A percentile compares a stretch with the other conserved stretches of the same genome.
Evolutionary conservation across 179 eudicot species (phyloP).

Genomic region (Gypsophila paniculata): DNA sequence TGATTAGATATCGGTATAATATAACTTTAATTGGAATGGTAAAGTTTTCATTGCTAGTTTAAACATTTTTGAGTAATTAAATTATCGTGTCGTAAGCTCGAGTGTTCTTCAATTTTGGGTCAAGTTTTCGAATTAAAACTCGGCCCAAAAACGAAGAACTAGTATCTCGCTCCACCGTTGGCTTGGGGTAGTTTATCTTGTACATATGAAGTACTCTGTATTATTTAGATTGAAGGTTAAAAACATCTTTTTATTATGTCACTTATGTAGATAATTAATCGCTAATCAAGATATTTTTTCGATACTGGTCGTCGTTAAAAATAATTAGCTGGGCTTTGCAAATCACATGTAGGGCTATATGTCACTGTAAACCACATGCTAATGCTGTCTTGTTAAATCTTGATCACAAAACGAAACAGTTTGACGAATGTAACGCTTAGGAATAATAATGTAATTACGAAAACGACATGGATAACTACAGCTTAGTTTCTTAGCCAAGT

Average conservation of each 20-base stretch:
- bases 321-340: neutral
- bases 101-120: neutral
- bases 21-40: conserved; percentile 20
- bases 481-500: conserved; percentile 15
- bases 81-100: neutral
- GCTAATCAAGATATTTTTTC: neutral
- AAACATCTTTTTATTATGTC: neutral
- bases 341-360: conserved; percentile 9
- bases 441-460: neutral
- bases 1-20: conserved; percentile 22
- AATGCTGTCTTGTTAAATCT: neutral
- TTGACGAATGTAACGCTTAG: conserved; percentile 1
- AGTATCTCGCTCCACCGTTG: no score
- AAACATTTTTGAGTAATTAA: neutral
- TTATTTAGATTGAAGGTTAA: neutral
- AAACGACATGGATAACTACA: conserved; percentile 17
- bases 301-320: neutral
- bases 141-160: neutral
- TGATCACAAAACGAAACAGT: conserved; percentile 6
- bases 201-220: neutral
- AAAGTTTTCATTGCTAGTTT: conserved; percentile 17
- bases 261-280: neutral
- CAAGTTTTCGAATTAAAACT: neutral
- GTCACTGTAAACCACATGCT: conserved; percentile 18
- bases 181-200: neutral